Conservation (phyloP, 371 early-diverging fungal genomes). For the Nosema muscidifuracis region DNA sequence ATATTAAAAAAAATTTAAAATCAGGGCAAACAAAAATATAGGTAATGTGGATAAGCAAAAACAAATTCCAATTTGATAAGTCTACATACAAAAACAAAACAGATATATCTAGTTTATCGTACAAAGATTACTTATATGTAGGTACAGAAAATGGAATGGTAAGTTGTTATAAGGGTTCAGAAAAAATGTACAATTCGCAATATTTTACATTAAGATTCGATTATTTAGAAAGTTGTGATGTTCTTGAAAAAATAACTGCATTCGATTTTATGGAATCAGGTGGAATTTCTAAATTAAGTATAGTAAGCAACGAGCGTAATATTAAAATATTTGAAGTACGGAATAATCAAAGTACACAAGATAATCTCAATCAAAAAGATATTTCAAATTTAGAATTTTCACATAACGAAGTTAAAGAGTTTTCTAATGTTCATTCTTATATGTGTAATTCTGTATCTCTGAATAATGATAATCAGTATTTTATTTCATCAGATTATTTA, state of each 20-base stretch:
- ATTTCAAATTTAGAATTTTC: constrained; percentile 7
- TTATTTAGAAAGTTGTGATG: constrained; percentile 93
- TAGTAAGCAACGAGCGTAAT: constrained; percentile 56
- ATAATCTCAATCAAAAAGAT: constrained; percentile 12
- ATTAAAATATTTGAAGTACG: constrained; percentile 53
- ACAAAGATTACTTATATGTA: constrained; percentile 6
- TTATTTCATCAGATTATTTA: constrained; percentile 90
- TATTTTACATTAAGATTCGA: constrained; percentile 86
- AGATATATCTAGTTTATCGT: not conserved
- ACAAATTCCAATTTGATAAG: not conserved
- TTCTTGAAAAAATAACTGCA: constrained; percentile 96
- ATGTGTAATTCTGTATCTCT: constrained; percentile 95
- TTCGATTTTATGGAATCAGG: constrained; percentile 73
- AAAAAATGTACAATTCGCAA: constrained; percentile 1
- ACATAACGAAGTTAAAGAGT: constrained; percentile 58
- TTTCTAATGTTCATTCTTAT: constrained; percentile 91
- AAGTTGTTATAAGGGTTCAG: constrained; percentile 2
- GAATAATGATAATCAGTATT: constrained; percentile 88
- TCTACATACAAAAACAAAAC: not conserved
- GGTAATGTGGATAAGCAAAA: constrained; percentile 2
- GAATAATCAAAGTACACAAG: constrained; percentile 9
- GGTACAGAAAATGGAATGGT: constrained; percentile 18
- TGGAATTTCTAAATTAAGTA: constrained; percentile 31
- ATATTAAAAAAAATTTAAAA: not conserved
- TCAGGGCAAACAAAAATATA: constrained; percentile 1